These are phyloP conservation scores for Saccharomycopsis malanga DNA, from an alignment of 805 yeast species.

Conservation along the genomic window DNA sequence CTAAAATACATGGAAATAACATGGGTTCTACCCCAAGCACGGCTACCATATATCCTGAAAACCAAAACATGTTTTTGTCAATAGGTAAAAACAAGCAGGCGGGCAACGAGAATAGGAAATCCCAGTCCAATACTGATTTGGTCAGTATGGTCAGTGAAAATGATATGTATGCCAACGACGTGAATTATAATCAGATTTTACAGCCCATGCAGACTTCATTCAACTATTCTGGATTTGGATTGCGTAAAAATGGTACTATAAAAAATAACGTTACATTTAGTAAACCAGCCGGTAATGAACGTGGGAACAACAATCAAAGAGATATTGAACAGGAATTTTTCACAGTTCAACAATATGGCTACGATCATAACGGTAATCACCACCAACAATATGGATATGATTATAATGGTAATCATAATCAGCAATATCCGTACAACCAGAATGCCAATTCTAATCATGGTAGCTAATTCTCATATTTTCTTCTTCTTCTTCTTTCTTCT, in stretches of 20 bases:
- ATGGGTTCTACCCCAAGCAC: conserved; percentile 1
- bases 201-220: neutral
- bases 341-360: conserved; percentile 6
- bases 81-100: neutral
- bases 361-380: neutral
- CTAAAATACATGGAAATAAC: neutral
- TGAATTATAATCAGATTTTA: conserved; percentile 14
- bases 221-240: conserved; percentile 16
- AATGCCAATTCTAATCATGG: no score
- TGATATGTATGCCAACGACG: conserved; percentile 12
- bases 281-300: neutral
- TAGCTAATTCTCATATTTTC: no score
- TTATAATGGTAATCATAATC: no score
- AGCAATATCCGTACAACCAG: no score
- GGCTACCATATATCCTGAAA: neutral
- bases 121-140: conserved; percentile 12
- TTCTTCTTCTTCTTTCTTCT: neutral
- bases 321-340: conserved; percentile 8
- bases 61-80: neutral
- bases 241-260: conserved; percentile 18
- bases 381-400: neutral
- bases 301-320: neutral
- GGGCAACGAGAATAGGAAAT: neutral
- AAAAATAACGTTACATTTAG: conserved; percentile 8
- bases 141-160: conserved; percentile 15